Base-by-base conservation (phyloP, 345 rosid species). In the Populus nigra region DNA sequence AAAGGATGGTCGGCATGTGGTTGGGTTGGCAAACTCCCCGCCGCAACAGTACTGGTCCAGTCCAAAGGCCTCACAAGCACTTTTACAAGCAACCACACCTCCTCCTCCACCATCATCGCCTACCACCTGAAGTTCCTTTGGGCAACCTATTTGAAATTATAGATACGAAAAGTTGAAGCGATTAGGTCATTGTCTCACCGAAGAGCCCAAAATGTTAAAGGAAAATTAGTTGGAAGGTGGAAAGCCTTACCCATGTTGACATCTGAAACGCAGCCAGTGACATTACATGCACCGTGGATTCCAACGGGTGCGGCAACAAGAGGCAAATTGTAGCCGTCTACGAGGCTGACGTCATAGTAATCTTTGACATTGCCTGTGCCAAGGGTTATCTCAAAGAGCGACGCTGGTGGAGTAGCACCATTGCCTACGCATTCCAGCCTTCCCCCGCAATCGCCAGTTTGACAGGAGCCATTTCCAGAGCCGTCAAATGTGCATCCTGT, bases 31-130 rank as follows among this genome's bases (percentile, higher is more conserved):
- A 79, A 92, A 96, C 78, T 89, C 87, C 36, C 98, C 94, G 73
- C 98, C 91, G 83, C 98, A 96, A 82, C 97, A 95, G 81, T 92
- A 91, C 84, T 91, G 94, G 83, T 92, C 92, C 17, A 89, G 84
- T 55, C 96, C 88, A 76, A 95, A 95, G 72, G 99, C 98, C 49
- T 84, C 94, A 31, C 98, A 95, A 6, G 94, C 97, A 35, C 98
- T 93, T 87, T 85, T 93, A 82, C 98, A 90, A 16, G 89, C 97
- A 1, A 93, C 89, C 62, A 88, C 93, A 69, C 77, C 88, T 41
- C 85, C 73, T 53, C 77, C 20, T 73, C 15, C 79, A 6, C 68
- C 72, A 29, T 81, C 88, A n/a, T 87, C 87, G n/a, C 89, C 88
- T 62, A 87, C 84, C 78, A 93, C 93, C 71, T 95, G 99, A 78